Base-by-base conservation (phyloP, 352 stramenopile species). In the Phytophthora fragariaefolia region DNA sequence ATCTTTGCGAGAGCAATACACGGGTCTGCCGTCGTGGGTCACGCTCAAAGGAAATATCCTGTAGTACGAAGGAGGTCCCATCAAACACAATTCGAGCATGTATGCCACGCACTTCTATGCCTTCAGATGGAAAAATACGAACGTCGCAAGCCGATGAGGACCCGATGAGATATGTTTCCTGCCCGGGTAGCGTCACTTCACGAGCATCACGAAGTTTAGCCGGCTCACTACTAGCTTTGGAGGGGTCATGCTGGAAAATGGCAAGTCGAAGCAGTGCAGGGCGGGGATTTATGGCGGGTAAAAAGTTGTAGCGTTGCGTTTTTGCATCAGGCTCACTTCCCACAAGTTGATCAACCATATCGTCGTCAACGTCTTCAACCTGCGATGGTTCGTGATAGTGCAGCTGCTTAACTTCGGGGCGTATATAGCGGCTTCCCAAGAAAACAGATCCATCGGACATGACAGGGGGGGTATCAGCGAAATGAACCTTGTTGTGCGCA, bases 31-130 rank as follows among this genome's bases (percentile, higher is more conserved):
- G 73, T 17, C 58, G 63, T 38, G 76, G 77, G 18, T 90, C 86
- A 1, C 76, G 72, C 42, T 92, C 80, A 55, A 92, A 91, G 6
- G 82, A 90, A 17, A 92, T 61, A 26, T 92, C 84, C 55, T 92
- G 77, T 7, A 92, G 63, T 40, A 92, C 60, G 52, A 89, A 92
- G n/a, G 82, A 87, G 17, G 65, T 63, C 2, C 82, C 82, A 27
- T 93, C 82, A 45, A 91, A 90, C 0, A 65, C 42, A 48, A 93
- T 90, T 22, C 82, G 73, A 27, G 84, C 75, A 59, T 93, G 84
- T 2, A 91, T 76, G 4, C 60, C 66, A 45, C 77, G 76, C 7
- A 93, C 70, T 49, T 68, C 56, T 9, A 56, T 64, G 10, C 74
- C 80, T 12, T 78, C 76, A 7, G 73, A 74, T 0, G 74, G 55